Evolutionary conservation across 768 basidiomycete species (phyloP).

Genomic region (Russula emetica): DNA sequence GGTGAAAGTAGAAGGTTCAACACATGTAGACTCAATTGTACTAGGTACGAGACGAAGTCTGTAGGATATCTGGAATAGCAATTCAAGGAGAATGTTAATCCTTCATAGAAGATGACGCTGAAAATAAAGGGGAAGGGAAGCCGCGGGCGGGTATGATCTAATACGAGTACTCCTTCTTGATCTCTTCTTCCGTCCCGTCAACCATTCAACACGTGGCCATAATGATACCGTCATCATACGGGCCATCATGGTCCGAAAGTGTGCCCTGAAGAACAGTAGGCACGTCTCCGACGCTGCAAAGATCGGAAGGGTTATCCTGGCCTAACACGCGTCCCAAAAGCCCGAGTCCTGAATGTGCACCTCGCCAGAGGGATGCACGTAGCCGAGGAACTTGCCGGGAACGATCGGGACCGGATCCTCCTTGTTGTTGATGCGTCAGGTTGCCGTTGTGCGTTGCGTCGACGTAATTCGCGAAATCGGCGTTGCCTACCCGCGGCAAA

Average conservation of each 20-base stretch:
- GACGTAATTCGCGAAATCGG: slow-evolving; percentile 41
- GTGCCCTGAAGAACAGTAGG: background rate
- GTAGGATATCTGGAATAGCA: no score
- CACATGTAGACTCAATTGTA: no score
- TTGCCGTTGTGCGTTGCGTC: slow-evolving; percentile 9
- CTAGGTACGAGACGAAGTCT: no score
- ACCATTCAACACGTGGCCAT: slow-evolving; percentile 17
- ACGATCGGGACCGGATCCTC: slow-evolving; percentile 29
- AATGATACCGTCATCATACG: slow-evolving; percentile 19
- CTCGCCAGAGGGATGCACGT: slow-evolving; percentile 27
- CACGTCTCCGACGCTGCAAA: slow-evolving; percentile 20
- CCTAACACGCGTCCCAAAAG: slow-evolving; percentile 15
- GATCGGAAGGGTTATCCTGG: slow-evolving; percentile 18
- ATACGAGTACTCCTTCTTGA: background rate
- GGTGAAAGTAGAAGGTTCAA: no score
- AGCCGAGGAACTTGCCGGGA: slow-evolving; percentile 19
- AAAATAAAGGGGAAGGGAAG: no score
- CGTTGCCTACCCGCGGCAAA: slow-evolving; percentile 50
- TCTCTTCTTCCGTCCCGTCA: background rate
- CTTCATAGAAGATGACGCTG: no score
- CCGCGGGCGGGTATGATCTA: no score
- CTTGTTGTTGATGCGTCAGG: slow-evolving; percentile 27
- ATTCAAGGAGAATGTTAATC: no score
- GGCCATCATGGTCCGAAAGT: slow-evolving; percentile 15
- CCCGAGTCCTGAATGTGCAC: slow-evolving; percentile 21